Evolutionary conservation across 306 rosid species (phyloP).

Genomic region (Comarum palustre): DNA sequence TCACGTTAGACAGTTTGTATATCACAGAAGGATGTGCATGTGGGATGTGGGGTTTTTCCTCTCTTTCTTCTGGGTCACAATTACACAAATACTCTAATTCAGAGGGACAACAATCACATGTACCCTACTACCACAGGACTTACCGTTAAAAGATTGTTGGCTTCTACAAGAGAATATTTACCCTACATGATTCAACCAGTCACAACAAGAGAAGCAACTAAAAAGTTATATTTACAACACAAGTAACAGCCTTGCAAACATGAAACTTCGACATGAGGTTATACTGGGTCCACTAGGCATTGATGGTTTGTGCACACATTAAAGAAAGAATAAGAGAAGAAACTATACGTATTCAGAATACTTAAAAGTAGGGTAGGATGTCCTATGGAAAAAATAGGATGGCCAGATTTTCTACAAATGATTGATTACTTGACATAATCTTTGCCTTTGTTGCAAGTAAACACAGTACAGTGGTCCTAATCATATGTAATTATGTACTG

Average conservation of each 20-base stretch:
- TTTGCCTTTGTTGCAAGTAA: background rate
- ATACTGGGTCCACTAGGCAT: constrained; percentile 35
- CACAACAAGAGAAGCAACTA: constrained; percentile 29
- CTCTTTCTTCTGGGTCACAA: constrained; percentile 12
- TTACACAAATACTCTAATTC: constrained; percentile 16
- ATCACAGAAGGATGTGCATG: constrained; percentile 28
- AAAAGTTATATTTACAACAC: constrained; percentile 23
- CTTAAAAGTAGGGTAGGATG: constrained; percentile 29
- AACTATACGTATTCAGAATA: constrained; percentile 8
- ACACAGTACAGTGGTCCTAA: constrained; percentile 22
- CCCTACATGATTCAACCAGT: constrained; percentile 21
- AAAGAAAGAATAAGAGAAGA: background rate
- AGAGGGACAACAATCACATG: constrained; percentile 14
- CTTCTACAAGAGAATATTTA: constrained; percentile 22
- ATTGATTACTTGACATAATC: constrained; percentile 17
- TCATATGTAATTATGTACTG: constrained; percentile 10
- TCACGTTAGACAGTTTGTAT: constrained; percentile 5
- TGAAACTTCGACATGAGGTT: constrained; percentile 25
- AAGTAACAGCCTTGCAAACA: constrained; percentile 11
- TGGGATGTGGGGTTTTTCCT: constrained; percentile 24
- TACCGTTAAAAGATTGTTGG: constrained; percentile 22
- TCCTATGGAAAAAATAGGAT: background rate
- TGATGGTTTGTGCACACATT: constrained; percentile 8
- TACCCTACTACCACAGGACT: constrained; percentile 30
- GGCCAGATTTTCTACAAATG: constrained; percentile 30